Evolutionary conservation across 768 basidiomycete species (phyloP), one percentile per base, ranked within the genome.

Genomic region (Russula sp.): DNA sequence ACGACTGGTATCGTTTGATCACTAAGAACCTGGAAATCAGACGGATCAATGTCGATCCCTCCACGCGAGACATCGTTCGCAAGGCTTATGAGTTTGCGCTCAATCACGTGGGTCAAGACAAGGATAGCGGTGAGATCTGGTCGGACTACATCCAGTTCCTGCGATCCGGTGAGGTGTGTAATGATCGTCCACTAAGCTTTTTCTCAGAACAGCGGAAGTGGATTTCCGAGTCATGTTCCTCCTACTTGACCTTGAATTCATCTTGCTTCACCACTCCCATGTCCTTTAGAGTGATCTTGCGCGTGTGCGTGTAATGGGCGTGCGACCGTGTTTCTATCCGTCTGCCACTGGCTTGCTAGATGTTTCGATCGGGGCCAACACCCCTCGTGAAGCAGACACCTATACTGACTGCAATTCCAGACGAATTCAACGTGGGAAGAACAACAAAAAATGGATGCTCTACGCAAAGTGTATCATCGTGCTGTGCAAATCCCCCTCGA

Each of bases 11-110:
- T 42, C 32, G 51, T 54, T 40, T 59, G 45, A 54, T 32, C 34
- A 52, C 59, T 49, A 31, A 22, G 57, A 27, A 56, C 58, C 66
- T 63, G 63, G 68, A 69, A 59, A 66, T 56, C 67, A 90, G 88
- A 71, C 86, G 87, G 67, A 77, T 87, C 55, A 91, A 89, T 64
- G 75, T 77, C n/a, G 82, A 81, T 32, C 83, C 88, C 0, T 75
- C 77, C 37, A 84, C 87, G 49, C 84, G 94, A 59, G 87, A 91
- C 47, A 84, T 82, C 18, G 84, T 98, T 65, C 84, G 85, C 45
- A 88, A 91, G 69, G 91, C 94, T 13, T 98, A 94, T 72, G 95
- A 98, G 72, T 97, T 92, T 70, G 94, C 94, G 0, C 79, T 98
- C 57, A 86, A 84, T 68, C 84, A 94, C 66, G 85, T 97, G 51